These are phyloP conservation scores for Solanum etuberosum DNA, from an alignment of 257 asterid species.

Conservation along the genomic window DNA sequence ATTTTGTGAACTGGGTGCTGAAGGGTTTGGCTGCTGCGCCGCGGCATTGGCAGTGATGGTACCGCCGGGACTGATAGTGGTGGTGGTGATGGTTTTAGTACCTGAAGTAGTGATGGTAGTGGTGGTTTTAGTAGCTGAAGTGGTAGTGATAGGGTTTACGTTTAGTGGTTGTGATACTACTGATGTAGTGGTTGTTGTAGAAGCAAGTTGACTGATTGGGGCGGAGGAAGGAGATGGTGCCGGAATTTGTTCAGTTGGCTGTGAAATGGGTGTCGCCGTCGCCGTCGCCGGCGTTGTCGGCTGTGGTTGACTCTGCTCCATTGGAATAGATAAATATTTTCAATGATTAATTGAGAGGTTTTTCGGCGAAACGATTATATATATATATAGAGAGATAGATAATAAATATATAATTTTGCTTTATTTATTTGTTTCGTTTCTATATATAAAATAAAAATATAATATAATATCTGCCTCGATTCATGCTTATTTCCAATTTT, in stretches of 20 bases:
- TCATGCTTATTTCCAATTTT: not conserved
- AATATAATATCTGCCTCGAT: not conserved
- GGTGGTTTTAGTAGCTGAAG: slow-evolving; percentile 1
- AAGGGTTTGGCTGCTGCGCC: slow-evolving; percentile 15
- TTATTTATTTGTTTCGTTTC: not conserved
- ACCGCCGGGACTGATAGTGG: slow-evolving; percentile 10
- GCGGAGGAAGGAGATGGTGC: not conserved
- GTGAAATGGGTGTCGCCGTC: slow-evolving; percentile 16
- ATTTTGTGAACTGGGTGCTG: slow-evolving; percentile 9
- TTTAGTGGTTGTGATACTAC: not conserved
- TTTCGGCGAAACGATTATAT: not conserved
- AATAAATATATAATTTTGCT: not conserved
- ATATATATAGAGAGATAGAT: not conserved
- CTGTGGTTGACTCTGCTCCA: slow-evolving; percentile 30
- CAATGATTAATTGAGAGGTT: not conserved
- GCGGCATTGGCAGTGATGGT: slow-evolving; percentile 2
- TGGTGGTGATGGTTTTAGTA: slow-evolving; percentile 6
- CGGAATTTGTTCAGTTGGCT: slow-evolving; percentile 24
- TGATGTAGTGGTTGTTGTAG: slow-evolving; percentile 11
- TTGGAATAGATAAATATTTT: not conserved
- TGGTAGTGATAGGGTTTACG: slow-evolving; percentile 10
- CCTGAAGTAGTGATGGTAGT: slow-evolving; percentile 2
- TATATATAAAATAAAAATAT: too few species aligned
- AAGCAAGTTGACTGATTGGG: not conserved
- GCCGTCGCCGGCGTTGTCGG: slow-evolving; percentile 1